A percentile compares a stretch with the other conserved stretches of the same genome.
These are phyloP conservation scores for Acanthochlamys bracteata DNA, from an alignment of 106 monocot species.

Conservation along the genomic window DNA sequence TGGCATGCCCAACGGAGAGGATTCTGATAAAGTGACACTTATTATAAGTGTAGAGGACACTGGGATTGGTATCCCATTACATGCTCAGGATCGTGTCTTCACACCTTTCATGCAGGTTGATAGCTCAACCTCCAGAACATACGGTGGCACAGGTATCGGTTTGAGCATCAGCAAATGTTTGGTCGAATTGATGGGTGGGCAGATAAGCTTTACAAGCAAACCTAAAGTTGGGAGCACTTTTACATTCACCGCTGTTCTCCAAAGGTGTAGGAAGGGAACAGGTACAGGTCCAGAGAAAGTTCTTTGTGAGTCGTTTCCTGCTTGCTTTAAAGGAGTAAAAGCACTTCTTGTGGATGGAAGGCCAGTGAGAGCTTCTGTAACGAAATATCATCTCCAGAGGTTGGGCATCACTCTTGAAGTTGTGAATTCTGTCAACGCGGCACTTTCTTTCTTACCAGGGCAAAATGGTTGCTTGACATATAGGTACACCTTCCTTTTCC, in stretches of 20 bases:
- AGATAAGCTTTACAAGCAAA: constrained; percentile 65
- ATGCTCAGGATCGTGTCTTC: constrained; percentile 86
- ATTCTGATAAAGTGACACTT: constrained; percentile 41
- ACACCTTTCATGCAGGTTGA: constrained; percentile 98
- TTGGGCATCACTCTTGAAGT: constrained; percentile 64
- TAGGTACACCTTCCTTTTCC: constrained; percentile 26
- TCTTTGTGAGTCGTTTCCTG: constrained; percentile 41
- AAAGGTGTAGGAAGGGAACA: constrained; percentile 18
- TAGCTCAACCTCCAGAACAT: constrained; percentile 90
- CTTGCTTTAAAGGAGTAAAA: constrained; percentile 55
- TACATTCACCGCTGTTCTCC: constrained; percentile 68
- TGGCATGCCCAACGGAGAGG: constrained; percentile 3
- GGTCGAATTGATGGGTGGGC: constrained; percentile 89
- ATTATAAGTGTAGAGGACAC: constrained; percentile 89
- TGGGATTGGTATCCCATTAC: constrained; percentile 80
- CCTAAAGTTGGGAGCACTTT: constrained; percentile 92
- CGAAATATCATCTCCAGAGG: constrained; percentile 75
- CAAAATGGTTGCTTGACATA: constrained; percentile 41
- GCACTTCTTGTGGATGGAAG: constrained; percentile 58
- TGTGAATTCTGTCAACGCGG: constrained; percentile 27
- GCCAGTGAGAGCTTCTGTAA: constrained; percentile 73
- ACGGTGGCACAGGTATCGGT: constrained; percentile 98
- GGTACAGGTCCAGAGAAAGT: constrained; percentile 30
- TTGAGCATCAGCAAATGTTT: constrained; percentile 95
- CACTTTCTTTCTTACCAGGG: constrained; percentile 22